Evolutionary conservation across 495 filamentous ascomycete genomes (phyloP).

Genomic region (Penicillium silybi): DNA sequence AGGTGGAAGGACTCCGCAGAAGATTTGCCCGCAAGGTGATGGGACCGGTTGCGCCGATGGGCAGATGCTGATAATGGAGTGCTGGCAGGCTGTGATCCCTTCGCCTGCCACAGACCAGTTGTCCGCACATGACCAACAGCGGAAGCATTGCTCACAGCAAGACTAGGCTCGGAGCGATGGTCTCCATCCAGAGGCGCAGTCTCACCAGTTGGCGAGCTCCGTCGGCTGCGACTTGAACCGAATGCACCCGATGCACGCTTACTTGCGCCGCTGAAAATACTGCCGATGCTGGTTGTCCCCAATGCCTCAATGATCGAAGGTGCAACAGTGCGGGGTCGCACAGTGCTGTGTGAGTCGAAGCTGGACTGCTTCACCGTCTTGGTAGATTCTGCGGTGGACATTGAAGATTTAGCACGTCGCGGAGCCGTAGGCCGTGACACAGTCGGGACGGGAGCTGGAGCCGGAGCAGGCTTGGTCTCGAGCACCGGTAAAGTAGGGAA

Average conservation of each 20-base stretch:
- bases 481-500: conserved; percentile 24
- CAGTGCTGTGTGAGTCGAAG: conserved; percentile 26
- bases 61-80: conserved; percentile 14
- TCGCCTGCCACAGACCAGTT: conserved; percentile 42
- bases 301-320: conserved; percentile 47
- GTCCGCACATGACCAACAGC: conserved; percentile 60
- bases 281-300: conserved; percentile 47
- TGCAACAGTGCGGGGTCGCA: conserved; percentile 36
- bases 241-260: conserved; percentile 47
- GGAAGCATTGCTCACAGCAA: conserved; percentile 57
- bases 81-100: conserved; percentile 7
- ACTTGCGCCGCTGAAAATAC: conserved; percentile 55
- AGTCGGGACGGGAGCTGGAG: conserved; percentile 28
- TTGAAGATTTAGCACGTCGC: conserved; percentile 51
- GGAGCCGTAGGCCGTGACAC: conserved; percentile 42
- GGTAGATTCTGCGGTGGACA: conserved; percentile 60
- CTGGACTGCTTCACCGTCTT: conserved; percentile 53
- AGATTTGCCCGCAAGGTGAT: conserved; percentile 33
- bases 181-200: conserved; percentile 53
- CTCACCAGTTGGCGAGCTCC: conserved; percentile 55
- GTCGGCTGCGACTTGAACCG: conserved; percentile 44
- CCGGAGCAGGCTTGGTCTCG: conserved; percentile 31
- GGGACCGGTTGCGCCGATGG: conserved; percentile 38
- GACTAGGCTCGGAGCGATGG: conserved; percentile 60
- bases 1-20: conserved; percentile 45